Conservation (phyloP, 495 filamentous ascomycete genomes). For the Trichoderma parareesei region DNA sequence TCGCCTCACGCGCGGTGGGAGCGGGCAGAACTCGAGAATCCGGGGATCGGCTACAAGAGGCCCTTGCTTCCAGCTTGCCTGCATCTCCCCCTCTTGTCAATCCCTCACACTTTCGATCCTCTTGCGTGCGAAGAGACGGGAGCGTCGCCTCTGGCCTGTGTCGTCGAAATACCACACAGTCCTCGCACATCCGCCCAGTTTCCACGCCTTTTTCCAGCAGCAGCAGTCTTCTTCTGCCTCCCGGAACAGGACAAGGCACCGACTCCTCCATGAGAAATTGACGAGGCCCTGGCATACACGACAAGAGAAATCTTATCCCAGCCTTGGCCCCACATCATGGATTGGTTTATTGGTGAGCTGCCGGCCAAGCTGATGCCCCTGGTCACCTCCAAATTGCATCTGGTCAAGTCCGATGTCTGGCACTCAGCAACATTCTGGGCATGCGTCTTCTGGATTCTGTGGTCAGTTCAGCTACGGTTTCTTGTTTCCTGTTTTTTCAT, state of each 20-base stretch:
- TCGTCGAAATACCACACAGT: not conserved
- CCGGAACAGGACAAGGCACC: not conserved
- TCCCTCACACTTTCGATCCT: too few relatives aligned
- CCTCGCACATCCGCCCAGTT: not conserved
- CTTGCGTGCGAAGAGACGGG: not conserved
- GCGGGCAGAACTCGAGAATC: not conserved
- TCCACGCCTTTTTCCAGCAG: too few relatives aligned
- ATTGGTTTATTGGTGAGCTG: slow-evolving; percentile 1
- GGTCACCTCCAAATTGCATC: slow-evolving; percentile 18
- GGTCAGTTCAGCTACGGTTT: slow-evolving; percentile 26
- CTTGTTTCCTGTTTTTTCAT: not conserved
- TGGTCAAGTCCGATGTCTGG: slow-evolving; percentile 26
- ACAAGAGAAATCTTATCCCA: slow-evolving; percentile 1
- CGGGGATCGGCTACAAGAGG: not conserved
- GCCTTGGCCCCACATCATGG: slow-evolving; percentile 7
- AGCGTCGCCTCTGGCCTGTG: not conserved
- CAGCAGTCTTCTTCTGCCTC: not conserved
- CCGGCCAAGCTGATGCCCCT: slow-evolving; percentile 1
- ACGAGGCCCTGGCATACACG: not conserved
- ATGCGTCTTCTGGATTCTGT: slow-evolving; percentile 31
- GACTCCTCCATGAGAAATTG: not conserved
- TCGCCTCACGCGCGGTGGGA: slow-evolving; percentile 3
- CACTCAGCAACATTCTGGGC: slow-evolving; percentile 29
- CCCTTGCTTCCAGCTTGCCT: not conserved
- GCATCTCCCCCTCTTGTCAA: not conserved